Percentiles rank a stretch among this genome's conserved stretches.
phyloP scores from a whole-genome alignment of 768 basidiomycete genomes.

The Termitomyces heimii region DNA sequence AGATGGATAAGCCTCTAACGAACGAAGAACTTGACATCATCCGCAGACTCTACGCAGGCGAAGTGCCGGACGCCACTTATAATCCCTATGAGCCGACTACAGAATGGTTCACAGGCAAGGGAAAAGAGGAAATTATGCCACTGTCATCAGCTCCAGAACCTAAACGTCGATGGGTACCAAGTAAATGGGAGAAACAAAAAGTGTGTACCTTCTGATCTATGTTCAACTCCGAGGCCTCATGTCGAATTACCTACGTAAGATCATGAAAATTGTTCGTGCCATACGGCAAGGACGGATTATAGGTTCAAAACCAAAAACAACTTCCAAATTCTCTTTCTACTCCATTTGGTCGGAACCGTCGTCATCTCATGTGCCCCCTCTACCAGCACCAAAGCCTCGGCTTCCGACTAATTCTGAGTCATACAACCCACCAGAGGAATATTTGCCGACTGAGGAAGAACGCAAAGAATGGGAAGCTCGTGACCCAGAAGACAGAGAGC shows the following conservation, averaged over 20 bases:
- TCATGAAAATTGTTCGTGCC: slow-evolving; percentile 99
- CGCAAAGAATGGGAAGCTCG: slow-evolving; percentile 74
- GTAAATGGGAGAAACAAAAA: slow-evolving; percentile 99
- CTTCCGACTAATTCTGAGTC: slow-evolving; percentile 95
- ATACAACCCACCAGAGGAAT: slow-evolving; percentile 97
- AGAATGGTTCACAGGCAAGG: slow-evolving; percentile 97
- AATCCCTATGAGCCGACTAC: slow-evolving; percentile 91
- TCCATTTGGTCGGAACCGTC: slow-evolving; percentile 84
- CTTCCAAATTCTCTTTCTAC: slow-evolving; percentile 67
- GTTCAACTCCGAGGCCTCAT: neutral
- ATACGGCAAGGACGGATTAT: slow-evolving; percentile 94
- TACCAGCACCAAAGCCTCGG: slow-evolving; percentile 86
- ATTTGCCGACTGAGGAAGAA: slow-evolving; percentile 82
- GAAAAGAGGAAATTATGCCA: slow-evolving; percentile 93
- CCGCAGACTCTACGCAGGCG: slow-evolving; percentile 79
- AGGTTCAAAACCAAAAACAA: slow-evolving; percentile 81
- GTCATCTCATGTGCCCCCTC: slow-evolving; percentile 74
- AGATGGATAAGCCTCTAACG: slow-evolving; percentile 81
- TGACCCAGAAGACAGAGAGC: slow-evolving; percentile 87
- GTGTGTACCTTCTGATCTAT: slow-evolving; percentile 30
- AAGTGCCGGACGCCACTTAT: slow-evolving; percentile 86
- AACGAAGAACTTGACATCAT: slow-evolving; percentile 94
- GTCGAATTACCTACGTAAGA: slow-evolving; percentile 36
- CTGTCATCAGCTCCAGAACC: slow-evolving; percentile 89
- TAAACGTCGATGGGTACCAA: slow-evolving; percentile 93